phyloP scores from a whole-genome alignment of 1,139 yeast species.

The Pichia sp. region DNA sequence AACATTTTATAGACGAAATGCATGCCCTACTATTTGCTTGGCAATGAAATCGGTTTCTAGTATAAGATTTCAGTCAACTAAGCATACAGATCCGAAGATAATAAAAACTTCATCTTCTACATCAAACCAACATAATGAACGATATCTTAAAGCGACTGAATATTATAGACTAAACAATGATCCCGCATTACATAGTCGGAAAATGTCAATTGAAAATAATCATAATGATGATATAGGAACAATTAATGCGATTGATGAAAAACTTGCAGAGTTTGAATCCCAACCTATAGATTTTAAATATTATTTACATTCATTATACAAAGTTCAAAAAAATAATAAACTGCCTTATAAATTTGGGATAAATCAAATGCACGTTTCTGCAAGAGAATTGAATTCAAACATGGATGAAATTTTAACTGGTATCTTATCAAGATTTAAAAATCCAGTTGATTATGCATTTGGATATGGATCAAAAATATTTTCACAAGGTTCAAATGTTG shows the following conservation, averaged over 20 bases:
- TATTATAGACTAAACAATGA: neutral
- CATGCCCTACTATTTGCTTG: no score
- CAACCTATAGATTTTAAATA: slow-evolving; percentile 35
- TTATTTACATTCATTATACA: slow-evolving; percentile 28
- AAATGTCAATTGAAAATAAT: no score
- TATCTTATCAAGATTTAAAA: slow-evolving; percentile 48
- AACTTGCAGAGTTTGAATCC: slow-evolving; percentile 22
- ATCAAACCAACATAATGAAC: neutral
- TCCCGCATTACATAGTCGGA: no score
- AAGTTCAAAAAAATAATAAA: slow-evolving; percentile 37
- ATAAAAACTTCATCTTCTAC: neutral
- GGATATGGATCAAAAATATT: slow-evolving; percentile 98
- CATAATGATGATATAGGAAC: no score
- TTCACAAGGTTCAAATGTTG: slow-evolving; percentile 57
- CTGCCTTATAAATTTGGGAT: slow-evolving; percentile 49
- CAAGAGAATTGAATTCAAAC: slow-evolving; percentile 30
- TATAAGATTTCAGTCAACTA: neutral
- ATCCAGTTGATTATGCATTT: slow-evolving; percentile 44
- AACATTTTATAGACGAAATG: neutral
- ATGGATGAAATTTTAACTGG: slow-evolving; percentile 42
- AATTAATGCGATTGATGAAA: slow-evolving; percentile 18
- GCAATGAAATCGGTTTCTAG: neutral
- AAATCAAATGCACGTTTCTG: slow-evolving; percentile 47
- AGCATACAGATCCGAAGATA: neutral
- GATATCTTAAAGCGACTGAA: neutral